These are phyloP conservation scores for Colletotrichum trifolii DNA, from an alignment of 2,329 filamentous ascomycete genomes.

Conservation along the genomic window DNA sequence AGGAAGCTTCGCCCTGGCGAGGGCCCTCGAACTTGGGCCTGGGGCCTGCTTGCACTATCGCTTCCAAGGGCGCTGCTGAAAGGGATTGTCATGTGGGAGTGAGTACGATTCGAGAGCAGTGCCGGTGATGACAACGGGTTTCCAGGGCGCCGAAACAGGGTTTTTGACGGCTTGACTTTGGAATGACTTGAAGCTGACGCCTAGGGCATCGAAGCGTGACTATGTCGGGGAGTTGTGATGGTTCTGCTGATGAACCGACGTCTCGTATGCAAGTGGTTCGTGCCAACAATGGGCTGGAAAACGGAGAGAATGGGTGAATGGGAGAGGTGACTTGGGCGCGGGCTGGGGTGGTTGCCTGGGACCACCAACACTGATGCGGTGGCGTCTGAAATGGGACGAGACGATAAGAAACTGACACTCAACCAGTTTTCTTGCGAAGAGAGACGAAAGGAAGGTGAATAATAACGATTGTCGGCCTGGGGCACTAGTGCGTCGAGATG, in stretches of 20 bases:
- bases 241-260: slow-evolving; percentile 7
- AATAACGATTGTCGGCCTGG: slow-evolving; percentile 19
- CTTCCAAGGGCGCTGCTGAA: not conserved
- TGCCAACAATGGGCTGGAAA: not conserved
- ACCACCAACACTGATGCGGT: slow-evolving; percentile 4
- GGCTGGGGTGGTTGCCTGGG: slow-evolving; percentile 6
- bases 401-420: slow-evolving; percentile 8
- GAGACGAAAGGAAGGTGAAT: not conserved
- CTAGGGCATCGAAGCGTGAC: slow-evolving; percentile 11
- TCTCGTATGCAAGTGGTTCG: slow-evolving; percentile 3
- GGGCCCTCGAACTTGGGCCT: not conserved
- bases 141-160: slow-evolving; percentile 21
- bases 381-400: slow-evolving; percentile 8
- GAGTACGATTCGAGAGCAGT: slow-evolving; percentile 25
- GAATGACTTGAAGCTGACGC: not conserved
- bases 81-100: slow-evolving; percentile 10
- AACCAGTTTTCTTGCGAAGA: not conserved
- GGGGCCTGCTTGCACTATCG: not conserved
- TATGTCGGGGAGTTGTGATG: not conserved
- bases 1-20: slow-evolving; percentile 7
- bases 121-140: slow-evolving; percentile 33
- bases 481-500: slow-evolving; percentile 22
- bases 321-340: not conserved
- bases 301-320: too few species aligned
- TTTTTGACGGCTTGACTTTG: slow-evolving; percentile 1